Conservation (phyloP, 73 alveolate species). For the Breviolum minutum region DNA sequence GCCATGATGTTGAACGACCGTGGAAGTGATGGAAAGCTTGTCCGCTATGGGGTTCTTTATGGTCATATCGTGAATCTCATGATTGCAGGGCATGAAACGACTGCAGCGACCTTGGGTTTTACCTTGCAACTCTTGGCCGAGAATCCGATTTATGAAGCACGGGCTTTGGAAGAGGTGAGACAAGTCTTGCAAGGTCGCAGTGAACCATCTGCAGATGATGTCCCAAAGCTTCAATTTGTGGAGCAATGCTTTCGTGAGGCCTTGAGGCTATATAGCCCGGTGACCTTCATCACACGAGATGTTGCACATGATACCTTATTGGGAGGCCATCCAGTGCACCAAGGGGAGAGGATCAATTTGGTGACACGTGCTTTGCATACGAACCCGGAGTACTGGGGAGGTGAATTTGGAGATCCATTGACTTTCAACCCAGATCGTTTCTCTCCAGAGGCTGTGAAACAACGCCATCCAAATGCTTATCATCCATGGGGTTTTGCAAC, state of each 20-base stretch:
- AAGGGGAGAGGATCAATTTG: slow-evolving; percentile 78
- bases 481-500: slow-evolving; percentile 63
- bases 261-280: slow-evolving; percentile 68
- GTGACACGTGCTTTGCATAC: slow-evolving; percentile 73
- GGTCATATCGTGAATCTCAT: slow-evolving; percentile 68
- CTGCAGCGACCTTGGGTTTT: slow-evolving; percentile 66
- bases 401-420: slow-evolving; percentile 71
- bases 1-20: slow-evolving; percentile 47
- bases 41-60: slow-evolving; percentile 52
- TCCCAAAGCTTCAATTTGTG: slow-evolving; percentile 55
- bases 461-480: slow-evolving; percentile 68
- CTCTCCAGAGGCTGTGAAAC: slow-evolving; percentile 51
- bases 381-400: slow-evolving; percentile 83
- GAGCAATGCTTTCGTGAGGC: slow-evolving; percentile 78
- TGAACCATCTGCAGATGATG: slow-evolving; percentile 47
- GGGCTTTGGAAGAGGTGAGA: slow-evolving; percentile 58
- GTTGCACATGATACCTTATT: slow-evolving; percentile 60
- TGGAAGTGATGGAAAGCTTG: slow-evolving; percentile 27
- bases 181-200: slow-evolving; percentile 70
- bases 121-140: slow-evolving; percentile 60
- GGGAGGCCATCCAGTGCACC: slow-evolving; percentile 73
- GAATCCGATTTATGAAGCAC: slow-evolving; percentile 34
- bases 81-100: slow-evolving; percentile 78
- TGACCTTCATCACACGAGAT: slow-evolving; percentile 70
- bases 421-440: slow-evolving; percentile 76